Base-by-base conservation (phyloP, 2,329 filamentous ascomycete species). In the Elsinoe fawcettii region DNA sequence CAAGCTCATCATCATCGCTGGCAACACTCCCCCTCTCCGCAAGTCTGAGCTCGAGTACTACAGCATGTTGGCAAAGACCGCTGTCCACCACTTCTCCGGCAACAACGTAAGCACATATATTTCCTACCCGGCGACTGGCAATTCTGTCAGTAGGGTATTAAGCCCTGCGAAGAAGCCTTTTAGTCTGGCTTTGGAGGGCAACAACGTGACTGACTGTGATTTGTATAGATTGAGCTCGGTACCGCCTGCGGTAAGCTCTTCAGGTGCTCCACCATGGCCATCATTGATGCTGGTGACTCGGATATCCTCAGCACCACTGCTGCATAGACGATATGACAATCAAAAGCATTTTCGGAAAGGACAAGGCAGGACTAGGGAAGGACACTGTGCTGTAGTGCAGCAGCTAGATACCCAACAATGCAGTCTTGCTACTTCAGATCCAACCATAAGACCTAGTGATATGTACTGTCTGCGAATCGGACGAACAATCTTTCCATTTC, bases 201-300 rank as follows among this genome's bases (percentile, higher is more conserved):
- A 75, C 67, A 68, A 71, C 67, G 64, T 60, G 63, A 69, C 74
- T 74, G 66, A 82, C 83, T 86, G 62, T 63, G 61, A 62, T 62
- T 56, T 59, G 60, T 71, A 75, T 75, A 97, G 91, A 96, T 97
- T 74, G 93, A 97, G 81, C 84, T 99, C 66, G 93, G 93, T 72
- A 97, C 91, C 73, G 91, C 90, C 68, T 96, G 91, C 80, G 93
- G 93, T 82, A 97, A 97, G 83, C 87, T 99, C 74, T 99, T 95
- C 87, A 85, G 90, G 69, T 95, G 89, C 85, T 92, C 89, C 67
- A 96, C 91, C 77, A 95, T 99, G 88, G 86, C 91, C 69, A 87
- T 97, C 73, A 80, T 97, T 66, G 93, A 99, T 78, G 90, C 91
- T 74, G 93, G 92, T 75, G 76, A 97, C 85, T 96, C 90, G 67